Evolutionary conservation across 805 yeast genomes (phyloP).

Genomic region (Saccharomyces eubayanus): DNA sequence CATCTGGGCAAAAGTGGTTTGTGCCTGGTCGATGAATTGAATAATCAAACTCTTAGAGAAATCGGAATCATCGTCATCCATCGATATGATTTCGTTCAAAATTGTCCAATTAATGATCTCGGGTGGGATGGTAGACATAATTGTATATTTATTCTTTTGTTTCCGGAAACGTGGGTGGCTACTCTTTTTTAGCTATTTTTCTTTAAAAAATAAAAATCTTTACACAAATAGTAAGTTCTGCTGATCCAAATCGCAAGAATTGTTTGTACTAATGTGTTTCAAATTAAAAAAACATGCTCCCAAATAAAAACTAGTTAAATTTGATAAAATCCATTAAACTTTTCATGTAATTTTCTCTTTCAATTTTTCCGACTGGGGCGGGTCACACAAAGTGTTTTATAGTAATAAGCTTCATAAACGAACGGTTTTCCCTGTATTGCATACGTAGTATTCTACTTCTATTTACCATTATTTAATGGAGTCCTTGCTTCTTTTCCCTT

Average conservation of each 20-base stretch:
- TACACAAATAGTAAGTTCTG: not conserved
- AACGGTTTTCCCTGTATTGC: not conserved
- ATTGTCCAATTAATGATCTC: slow-evolving; percentile 84
- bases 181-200: not conserved
- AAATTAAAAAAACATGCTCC: not conserved
- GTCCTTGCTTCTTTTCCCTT: slow-evolving; percentile 28
- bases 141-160: not conserved
- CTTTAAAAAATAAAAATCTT: not conserved
- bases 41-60: slow-evolving; percentile 70
- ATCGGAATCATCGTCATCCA: slow-evolving; percentile 96
- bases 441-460: not conserved
- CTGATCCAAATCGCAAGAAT: not conserved
- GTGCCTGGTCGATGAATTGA: slow-evolving; percentile 85
- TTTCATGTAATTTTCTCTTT: not conserved
- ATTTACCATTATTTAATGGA: slow-evolving; percentile 15
- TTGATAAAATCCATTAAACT: not conserved
- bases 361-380: not conserved
- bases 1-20: slow-evolving; percentile 67
- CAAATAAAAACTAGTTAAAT: not conserved
- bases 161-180: not conserved
- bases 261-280: not conserved
- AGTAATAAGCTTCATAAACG: not conserved
- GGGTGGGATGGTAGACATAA: slow-evolving; percentile 26
- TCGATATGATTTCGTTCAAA: slow-evolving; percentile 76
- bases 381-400: not conserved